Evolutionary conservation across 2,329 filamentous ascomycete species (phyloP).

Genomic region (Immersiporthe knoxdaviesiana): DNA sequence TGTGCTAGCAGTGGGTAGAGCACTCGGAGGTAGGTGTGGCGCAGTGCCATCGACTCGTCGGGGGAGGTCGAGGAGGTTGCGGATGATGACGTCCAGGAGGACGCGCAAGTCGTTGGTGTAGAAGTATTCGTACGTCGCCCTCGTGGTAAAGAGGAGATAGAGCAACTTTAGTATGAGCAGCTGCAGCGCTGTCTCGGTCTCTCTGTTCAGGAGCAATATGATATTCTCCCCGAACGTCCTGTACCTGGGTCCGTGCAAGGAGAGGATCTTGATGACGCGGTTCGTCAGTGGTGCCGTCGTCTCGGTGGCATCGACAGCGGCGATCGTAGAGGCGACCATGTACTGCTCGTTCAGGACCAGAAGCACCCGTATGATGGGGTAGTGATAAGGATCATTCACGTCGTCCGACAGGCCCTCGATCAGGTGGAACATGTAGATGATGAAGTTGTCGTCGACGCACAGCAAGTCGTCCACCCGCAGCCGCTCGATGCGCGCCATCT

Average conservation of each 20-base stretch:
- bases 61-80: constrained; percentile 96
- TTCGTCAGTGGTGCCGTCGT: constrained; percentile 71
- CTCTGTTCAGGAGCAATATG: constrained; percentile 90
- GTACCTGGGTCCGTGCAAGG: constrained; percentile 76
- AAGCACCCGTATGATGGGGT: constrained; percentile 89
- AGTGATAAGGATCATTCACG: constrained; percentile 90
- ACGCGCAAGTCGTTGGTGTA: constrained; percentile 97
- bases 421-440: constrained; percentile 80
- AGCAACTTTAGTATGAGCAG: constrained; percentile 94
- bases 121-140: constrained; percentile 93
- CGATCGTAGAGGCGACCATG: constrained; percentile 74
- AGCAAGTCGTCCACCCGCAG: constrained; percentile 75
- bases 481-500: constrained; percentile 92
- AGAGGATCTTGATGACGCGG: constrained; percentile 88
- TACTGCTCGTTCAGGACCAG: constrained; percentile 98
- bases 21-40: constrained; percentile 94
- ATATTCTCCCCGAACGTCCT: constrained; percentile 98
- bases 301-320: constrained; percentile 45
- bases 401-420: constrained; percentile 89
- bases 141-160: constrained; percentile 92
- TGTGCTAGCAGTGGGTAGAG: constrained; percentile 88
- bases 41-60: constrained; percentile 73
- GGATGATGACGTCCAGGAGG: constrained; percentile 91
- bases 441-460: constrained; percentile 79
- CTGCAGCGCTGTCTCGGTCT: constrained; percentile 91